These are phyloP conservation scores for Plasmodium fragile DNA, from an alignment of 169 alveolate species.

Conservation along the genomic window DNA sequence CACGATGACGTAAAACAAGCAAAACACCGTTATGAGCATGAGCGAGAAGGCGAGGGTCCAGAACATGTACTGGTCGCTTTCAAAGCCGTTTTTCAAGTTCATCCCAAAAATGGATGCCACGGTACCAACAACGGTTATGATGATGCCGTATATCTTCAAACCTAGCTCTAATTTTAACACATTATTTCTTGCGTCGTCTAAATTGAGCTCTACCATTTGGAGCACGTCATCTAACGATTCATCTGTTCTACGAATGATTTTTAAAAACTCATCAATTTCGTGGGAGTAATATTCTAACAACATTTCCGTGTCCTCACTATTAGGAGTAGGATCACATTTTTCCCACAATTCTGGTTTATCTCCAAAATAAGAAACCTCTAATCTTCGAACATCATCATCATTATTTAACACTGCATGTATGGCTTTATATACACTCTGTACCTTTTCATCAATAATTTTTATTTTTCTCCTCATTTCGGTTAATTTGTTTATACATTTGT, in stretches of 20 bases:
- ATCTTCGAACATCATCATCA: constrained; percentile 82
- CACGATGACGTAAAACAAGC: constrained; percentile 47
- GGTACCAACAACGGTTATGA: constrained; percentile 85
- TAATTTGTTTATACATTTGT: constrained; percentile 80
- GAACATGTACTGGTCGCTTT: constrained; percentile 78
- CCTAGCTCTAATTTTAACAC: constrained; percentile 87
- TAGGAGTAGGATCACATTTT: constrained; percentile 77
- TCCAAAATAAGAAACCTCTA: constrained; percentile 84
- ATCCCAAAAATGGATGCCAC: constrained; percentile 88
- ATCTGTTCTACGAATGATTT: constrained; percentile 80
- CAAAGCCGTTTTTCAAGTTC: constrained; percentile 86
- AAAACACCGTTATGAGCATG: constrained; percentile 76
- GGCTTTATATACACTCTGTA: constrained; percentile 83
- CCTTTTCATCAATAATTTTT: constrained; percentile 78
- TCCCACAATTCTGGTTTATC: constrained; percentile 83
- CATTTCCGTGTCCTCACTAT: constrained; percentile 84
- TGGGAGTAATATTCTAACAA: constrained; percentile 86
- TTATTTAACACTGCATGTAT: constrained; percentile 79
- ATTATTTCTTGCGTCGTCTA: constrained; percentile 86
- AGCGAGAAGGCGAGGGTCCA: constrained; percentile 84
- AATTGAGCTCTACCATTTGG: constrained; percentile 86
- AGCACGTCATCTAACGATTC: constrained; percentile 87
- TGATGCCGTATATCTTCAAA: constrained; percentile 84
- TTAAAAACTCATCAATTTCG: constrained; percentile 85
- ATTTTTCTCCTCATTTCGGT: constrained; percentile 81